Conservation (phyloP, 2,329 filamentous ascomycete genomes). For the Aaosphaeria pasadenensis region DNA sequence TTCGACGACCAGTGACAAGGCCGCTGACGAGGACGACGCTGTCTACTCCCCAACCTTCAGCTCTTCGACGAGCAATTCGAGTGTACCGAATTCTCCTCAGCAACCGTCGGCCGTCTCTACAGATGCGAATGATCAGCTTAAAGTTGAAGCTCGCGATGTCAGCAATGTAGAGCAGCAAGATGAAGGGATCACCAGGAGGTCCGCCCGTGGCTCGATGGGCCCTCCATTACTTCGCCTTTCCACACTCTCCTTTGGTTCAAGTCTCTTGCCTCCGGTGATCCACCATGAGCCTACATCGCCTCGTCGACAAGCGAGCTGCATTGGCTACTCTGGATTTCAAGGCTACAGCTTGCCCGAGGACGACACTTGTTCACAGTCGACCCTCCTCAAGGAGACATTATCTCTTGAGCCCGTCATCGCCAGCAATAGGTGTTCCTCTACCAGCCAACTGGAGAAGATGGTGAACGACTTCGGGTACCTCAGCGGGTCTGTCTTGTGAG, state of each 20-base stretch:
- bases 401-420: background rate
- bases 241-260: constrained; percentile 26
- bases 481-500: background rate
- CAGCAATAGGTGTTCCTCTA: background rate
- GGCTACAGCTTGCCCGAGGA: constrained; percentile 31
- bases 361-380: constrained; percentile 21
- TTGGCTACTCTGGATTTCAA: constrained; percentile 28
- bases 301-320: constrained; percentile 28
- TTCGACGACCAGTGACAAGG: constrained; percentile 21
- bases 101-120: constrained; percentile 10
- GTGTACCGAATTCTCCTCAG: constrained; percentile 19
- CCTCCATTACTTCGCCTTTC: constrained; percentile 11
- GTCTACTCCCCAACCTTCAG: constrained; percentile 31
- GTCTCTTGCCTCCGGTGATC: constrained; percentile 25
- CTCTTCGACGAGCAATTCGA: constrained; percentile 28
- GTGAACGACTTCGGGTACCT: background rate
- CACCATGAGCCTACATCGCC: constrained; percentile 18
- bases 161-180: constrained; percentile 10
- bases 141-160: constrained; percentile 6
- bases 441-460: background rate
- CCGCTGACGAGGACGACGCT: constrained; percentile 20
- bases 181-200: background rate
- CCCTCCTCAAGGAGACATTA: constrained; percentile 15
- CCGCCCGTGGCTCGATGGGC: constrained; percentile 2
- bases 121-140: background rate